Evolutionary conservation across 2,329 filamentous ascomycete genomes (phyloP).

Genomic region (Fusarium concolor): DNA sequence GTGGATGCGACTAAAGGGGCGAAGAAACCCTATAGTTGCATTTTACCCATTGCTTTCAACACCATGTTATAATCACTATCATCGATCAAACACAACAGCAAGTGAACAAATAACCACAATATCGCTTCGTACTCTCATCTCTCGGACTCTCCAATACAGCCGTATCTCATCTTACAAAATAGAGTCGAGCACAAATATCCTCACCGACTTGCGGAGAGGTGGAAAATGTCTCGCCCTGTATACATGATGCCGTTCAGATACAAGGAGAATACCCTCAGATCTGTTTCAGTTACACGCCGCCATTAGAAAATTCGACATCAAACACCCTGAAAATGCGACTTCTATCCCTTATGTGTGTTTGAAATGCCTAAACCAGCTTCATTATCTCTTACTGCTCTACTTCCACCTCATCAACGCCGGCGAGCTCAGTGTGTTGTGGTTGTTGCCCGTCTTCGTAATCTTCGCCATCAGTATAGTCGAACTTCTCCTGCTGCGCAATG

Average conservation of each 20-base stretch:
- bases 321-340: conserved; percentile 47
- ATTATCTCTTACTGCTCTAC: conserved; percentile 47
- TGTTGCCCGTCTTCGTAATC: conserved; percentile 59
- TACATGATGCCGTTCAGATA: conserved; percentile 45
- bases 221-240: conserved; percentile 30
- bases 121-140: conserved; percentile 40
- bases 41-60: not conserved
- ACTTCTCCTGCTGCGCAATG: conserved; percentile 92
- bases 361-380: conserved; percentile 42
- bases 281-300: conserved; percentile 40
- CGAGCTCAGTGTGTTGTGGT: conserved; percentile 59
- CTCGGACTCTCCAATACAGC: conserved; percentile 40
- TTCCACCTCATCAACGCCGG: conserved; percentile 63
- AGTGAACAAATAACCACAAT: conserved; percentile 36
- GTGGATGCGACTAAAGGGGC: conserved; percentile 39
- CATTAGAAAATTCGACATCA: conserved; percentile 46
- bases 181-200: conserved; percentile 25
- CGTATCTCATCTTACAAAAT: conserved; percentile 46
- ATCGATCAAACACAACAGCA: not conserved
- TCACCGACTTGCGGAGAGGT: conserved; percentile 36
- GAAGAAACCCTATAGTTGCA: conserved; percentile 22
- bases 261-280: conserved; percentile 39
- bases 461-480: conserved; percentile 66
- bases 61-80: conserved; percentile 4
- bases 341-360: conserved; percentile 47